Base-by-base conservation (phyloP, 495 filamentous ascomycete species). In the Talaromyces ruber region DNA sequence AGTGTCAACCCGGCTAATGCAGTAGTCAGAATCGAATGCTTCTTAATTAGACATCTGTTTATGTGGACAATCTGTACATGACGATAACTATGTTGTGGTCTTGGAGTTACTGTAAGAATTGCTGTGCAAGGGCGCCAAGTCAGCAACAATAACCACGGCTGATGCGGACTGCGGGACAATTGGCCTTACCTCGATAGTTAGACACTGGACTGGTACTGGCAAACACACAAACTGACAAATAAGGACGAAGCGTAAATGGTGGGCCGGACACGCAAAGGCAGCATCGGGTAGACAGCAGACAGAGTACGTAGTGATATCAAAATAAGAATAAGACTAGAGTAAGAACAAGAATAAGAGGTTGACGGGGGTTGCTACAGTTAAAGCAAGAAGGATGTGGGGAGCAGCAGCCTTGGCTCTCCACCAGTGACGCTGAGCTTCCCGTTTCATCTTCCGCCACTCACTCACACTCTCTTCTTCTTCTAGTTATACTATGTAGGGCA, bases 321-420 rank as follows among this genome's bases (percentile, higher is more conserved):
- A 47, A 8, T 37, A 37, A 37, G 12, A 11, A 21, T 47, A 47
- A 47, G 43, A n/a, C n/a, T n/a, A n/a, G n/a, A 47, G 21, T 45
- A 45, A 37, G 34, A 37, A 37, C 16, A 52, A 24, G 47, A 22
- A 11, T 21, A 24, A 24, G 59, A 34, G 59, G 16, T 58, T 50
- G 55, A 39, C 14, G 34, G 25, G 30, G 29, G 29, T 47, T 66
- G 65, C 62, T 55, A 60, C 14, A 66, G 51, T 54, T 54, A 16
- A 51, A 26, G 58, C 34, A 54, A 30, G 64, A 65, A 62, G 60
- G 60, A 73, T 72, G 71, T 74, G 70, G 73, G 54, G 54, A 30
- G 26, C 26, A 57, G 54, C 54, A 21, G 54, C 14, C 54, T 57
- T 53, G 50, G 50, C 50, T 53, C 50, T 57, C 54, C 54, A 57